These are phyloP conservation scores for Ganoderma sinense DNA, from an alignment of 1,284 basidiomycete genomes.

Conservation along the genomic window DNA sequence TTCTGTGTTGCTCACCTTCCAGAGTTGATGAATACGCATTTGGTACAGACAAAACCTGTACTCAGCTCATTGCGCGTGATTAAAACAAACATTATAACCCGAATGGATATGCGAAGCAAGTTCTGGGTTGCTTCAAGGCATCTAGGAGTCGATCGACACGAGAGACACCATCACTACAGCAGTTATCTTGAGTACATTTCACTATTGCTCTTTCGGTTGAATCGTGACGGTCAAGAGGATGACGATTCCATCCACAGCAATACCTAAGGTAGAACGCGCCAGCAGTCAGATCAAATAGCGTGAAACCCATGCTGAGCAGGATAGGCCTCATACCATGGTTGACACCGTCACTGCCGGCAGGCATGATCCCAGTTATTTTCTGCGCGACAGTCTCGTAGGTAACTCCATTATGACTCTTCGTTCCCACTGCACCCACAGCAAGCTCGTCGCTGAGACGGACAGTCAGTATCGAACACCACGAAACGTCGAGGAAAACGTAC, in stretches of 20 bases:
- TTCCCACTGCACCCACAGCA: conserved; percentile 53
- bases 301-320: too few relatives aligned
- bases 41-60: too few relatives aligned
- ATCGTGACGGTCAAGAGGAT: conserved; percentile 23
- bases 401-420: conserved; percentile 48
- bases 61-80: too few relatives aligned
- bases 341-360: conserved; percentile 42
- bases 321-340: conserved; percentile 42
- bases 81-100: too few relatives aligned
- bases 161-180: background rate
- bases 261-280: conserved; percentile 6
- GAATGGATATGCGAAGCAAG: too few relatives aligned
- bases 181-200: background rate
- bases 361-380: conserved; percentile 45
- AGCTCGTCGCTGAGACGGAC: conserved; percentile 48
- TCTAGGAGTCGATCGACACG: too few relatives aligned
- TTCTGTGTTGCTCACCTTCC: too few relatives aligned
- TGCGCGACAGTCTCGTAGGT: conserved; percentile 53
- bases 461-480: background rate
- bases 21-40: background rate
- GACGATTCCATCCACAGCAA: conserved; percentile 23
- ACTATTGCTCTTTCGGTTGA: background rate
- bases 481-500: conserved; percentile 28
- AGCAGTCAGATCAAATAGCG: too few relatives aligned
- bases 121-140: too few relatives aligned